Evolutionary conservation across 2,329 filamentous ascomycete genomes (phyloP).

Genomic region (Aspergillus ruber): DNA sequence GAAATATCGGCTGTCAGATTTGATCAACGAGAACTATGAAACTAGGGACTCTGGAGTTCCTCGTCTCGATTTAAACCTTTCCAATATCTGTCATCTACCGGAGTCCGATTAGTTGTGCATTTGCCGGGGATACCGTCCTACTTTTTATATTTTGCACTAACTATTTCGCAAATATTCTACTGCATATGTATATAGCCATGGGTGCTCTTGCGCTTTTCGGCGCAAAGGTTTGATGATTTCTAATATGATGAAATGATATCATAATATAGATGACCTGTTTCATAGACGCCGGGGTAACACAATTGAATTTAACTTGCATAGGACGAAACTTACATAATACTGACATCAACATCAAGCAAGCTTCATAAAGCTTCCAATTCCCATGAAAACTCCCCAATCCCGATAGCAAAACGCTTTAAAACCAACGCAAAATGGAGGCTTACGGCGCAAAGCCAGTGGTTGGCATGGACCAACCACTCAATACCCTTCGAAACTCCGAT

Average conservation of each 20-base stretch:
- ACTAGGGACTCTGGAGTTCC: conserved; percentile 1
- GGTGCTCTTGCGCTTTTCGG: not conserved
- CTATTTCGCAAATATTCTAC: not conserved
- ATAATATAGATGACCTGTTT: not conserved
- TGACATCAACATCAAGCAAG: conserved; percentile 13
- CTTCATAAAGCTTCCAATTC: not conserved
- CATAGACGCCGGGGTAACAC: not conserved
- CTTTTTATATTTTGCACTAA: not conserved
- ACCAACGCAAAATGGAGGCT: conserved; percentile 3
- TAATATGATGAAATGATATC: not conserved
- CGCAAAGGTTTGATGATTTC: not conserved
- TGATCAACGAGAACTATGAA: conserved; percentile 15
- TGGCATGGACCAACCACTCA: conserved; percentile 4
- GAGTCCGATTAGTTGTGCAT: not conserved
- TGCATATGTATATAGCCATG: not conserved
- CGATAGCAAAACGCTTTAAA: not conserved
- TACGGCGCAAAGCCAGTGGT: conserved; percentile 8
- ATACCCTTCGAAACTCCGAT: not conserved
- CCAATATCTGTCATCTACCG: not conserved
- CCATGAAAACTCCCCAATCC: not conserved
- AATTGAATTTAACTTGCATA: not conserved
- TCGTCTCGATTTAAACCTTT: not conserved
- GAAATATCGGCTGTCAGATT: conserved; percentile 9
- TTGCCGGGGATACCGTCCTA: not conserved
- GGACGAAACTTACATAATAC: conserved; percentile 10